phyloP scores from a whole-genome alignment of 1,139 yeast genomes.

The Saccharomyces hybrid region DNA sequence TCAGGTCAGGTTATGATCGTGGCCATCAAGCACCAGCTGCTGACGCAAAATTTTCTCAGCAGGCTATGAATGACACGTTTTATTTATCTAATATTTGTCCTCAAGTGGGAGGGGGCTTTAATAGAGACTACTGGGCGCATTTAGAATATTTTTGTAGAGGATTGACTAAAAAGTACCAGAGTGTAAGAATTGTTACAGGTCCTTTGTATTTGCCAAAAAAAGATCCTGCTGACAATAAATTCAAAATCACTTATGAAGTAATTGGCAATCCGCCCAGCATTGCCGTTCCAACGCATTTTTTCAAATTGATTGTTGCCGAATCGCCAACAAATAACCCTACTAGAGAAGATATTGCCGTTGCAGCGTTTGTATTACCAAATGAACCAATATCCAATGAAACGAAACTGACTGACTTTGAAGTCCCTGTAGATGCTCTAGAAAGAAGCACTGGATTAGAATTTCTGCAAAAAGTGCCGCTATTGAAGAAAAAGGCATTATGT shows the following conservation, averaged over 20 bases:
- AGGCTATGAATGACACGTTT: slow-evolving; percentile 94
- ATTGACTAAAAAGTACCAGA: slow-evolving; percentile 57
- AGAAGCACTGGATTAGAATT: slow-evolving; percentile 79
- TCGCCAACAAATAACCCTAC: slow-evolving; percentile 35
- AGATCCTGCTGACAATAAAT: slow-evolving; percentile 68
- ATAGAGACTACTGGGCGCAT: slow-evolving; percentile 96
- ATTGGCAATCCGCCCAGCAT: slow-evolving; percentile 95
- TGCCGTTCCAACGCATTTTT: slow-evolving; percentile 97
- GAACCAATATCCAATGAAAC: slow-evolving; percentile 60
- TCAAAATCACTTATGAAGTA: slow-evolving; percentile 77
- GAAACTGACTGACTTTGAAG: slow-evolving; percentile 70
- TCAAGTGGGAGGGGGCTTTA: slow-evolving; percentile 96
- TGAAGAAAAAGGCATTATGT: slow-evolving; percentile 62
- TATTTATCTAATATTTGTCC: slow-evolving; percentile 87
- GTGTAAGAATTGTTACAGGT: slow-evolving; percentile 86
- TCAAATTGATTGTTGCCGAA: slow-evolving; percentile 84
- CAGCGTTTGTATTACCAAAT: slow-evolving; percentile 91
- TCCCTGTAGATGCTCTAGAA: slow-evolving; percentile 86
- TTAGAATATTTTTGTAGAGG: slow-evolving; percentile 83
- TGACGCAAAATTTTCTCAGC: slow-evolving; percentile 81
- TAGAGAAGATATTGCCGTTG: slow-evolving; percentile 57
- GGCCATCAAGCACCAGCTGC: slow-evolving; percentile 99
- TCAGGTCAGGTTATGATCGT: slow-evolving; percentile 91
- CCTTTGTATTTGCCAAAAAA: slow-evolving; percentile 82
- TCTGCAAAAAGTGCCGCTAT: slow-evolving; percentile 57